Percentiles rank a stretch among this genome's conserved stretches.
These are phyloP conservation scores for Triticum urartu DNA, from an alignment of 176 grass and related monocot species.

Conservation along the genomic window DNA sequence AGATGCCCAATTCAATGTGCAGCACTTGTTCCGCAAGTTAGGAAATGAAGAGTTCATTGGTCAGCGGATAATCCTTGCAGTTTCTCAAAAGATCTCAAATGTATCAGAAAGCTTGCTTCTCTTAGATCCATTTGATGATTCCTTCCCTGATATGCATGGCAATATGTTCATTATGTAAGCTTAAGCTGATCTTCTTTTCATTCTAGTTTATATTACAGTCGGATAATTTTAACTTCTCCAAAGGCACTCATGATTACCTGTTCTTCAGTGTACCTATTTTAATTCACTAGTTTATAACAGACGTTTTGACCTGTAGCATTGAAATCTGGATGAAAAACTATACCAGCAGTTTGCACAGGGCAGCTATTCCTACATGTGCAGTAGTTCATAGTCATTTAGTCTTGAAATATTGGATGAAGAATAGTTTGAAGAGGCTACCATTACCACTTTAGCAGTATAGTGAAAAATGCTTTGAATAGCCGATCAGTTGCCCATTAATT, in stretches of 20 bases:
- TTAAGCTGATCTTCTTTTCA: constrained; percentile 38
- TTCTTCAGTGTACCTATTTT: background rate
- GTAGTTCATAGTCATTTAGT: constrained; percentile 1
- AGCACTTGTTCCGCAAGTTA: constrained; percentile 76
- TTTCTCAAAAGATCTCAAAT: constrained; percentile 83
- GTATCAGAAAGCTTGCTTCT: constrained; percentile 76
- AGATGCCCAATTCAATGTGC: constrained; percentile 74
- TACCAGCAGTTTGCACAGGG: background rate
- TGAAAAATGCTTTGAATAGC: background rate
- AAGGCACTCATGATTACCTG: background rate
- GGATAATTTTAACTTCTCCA: background rate
- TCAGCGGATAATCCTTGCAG: constrained; percentile 68
- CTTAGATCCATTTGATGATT: constrained; percentile 82
- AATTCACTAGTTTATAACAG: background rate
- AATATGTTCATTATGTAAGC: constrained; percentile 89
- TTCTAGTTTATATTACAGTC: constrained; percentile 16
- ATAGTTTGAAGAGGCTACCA: background rate
- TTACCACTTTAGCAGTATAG: background rate
- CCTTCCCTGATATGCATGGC: constrained; percentile 70
- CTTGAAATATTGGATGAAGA: background rate
- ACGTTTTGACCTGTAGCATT: background rate
- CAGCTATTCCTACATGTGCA: background rate
- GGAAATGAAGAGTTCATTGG: constrained; percentile 76
- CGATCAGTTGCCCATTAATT: background rate
- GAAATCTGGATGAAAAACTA: constrained; percentile 1